Evolutionary conservation across 352 stramenopile species (phyloP), one percentile per base, ranked within the genome.

Genomic region (Globisporangium cederbergense): DNA sequence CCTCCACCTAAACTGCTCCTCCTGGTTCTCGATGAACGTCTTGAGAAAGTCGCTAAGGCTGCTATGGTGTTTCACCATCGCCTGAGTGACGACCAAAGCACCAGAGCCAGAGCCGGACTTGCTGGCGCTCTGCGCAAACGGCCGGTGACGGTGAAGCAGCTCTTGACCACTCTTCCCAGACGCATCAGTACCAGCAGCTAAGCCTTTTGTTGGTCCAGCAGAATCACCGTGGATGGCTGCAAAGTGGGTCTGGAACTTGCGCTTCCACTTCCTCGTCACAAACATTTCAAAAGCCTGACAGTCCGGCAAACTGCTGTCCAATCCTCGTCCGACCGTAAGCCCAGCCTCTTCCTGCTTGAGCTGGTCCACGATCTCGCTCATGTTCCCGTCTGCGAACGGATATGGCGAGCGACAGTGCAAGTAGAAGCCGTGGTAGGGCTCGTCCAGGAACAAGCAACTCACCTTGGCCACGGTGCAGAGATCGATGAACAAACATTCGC

Each of bases 391-490:
- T 14, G 95, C 94, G 65, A 92, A 95, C 65, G 90, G 83, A 68
- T 98, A 96, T 4, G 95, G 90, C 13, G 93, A 98, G 46, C 89
- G 85, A 52, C 96, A 98, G 66, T 99, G 95, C 4, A 99, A 73
- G 71, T 98, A 98, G 69, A 93, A 98, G 1, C 93, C 95, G 64
- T 98, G 92, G 63, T 97, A 97, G 30, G 79, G 71, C 52, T 98
- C 92, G 53, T 97, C 88, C 20, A 98, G 70, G 30, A 98, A 77
- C 20, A 99, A 76, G 43, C 95, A 89, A 54, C 85, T 95, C 34
- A 97, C 74, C 70, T 98, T 99, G 3, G 91, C 95, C 28, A 98
- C 76, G 0, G 95, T 98, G 58, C 94, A 98, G 25, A 98, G 72
- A 69, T 99, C 96, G 18, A 98, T 81, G 67, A 98, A 98, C 11